These are phyloP conservation scores for Rhodotorula graminis DNA, from an alignment of 768 basidiomycete species.

Conservation along the genomic window DNA sequence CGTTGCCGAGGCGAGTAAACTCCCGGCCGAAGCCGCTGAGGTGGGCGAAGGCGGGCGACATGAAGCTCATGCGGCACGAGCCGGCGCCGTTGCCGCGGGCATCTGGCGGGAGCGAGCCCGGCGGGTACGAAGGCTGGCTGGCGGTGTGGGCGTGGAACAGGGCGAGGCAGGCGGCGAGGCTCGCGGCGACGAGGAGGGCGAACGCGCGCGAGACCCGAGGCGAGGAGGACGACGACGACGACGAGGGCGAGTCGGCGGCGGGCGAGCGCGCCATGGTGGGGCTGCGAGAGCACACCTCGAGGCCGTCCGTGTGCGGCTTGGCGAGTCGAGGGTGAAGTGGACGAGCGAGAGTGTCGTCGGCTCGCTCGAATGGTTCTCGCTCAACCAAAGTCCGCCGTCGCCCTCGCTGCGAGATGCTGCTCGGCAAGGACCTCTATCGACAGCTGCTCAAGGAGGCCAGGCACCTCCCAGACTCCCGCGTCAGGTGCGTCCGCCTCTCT, in stretches of 20 bases:
- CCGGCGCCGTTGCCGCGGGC: constrained; percentile 31
- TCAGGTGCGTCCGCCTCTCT: neutral
- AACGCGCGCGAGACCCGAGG: neutral
- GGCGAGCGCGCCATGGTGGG: neutral
- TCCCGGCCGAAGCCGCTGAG: constrained; percentile 65
- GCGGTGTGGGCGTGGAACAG: constrained; percentile 27
- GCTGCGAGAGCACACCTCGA: neutral
- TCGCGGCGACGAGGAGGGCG: neutral
- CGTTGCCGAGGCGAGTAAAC: constrained; percentile 54
- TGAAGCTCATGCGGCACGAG: constrained; percentile 84
- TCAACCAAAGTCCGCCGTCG: neutral
- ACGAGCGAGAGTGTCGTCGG: neutral
- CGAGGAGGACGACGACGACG: neutral
- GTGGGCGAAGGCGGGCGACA: constrained; percentile 82
- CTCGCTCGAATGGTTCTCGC: neutral
- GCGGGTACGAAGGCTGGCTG: constrained; percentile 36
- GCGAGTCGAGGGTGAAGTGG: neutral
- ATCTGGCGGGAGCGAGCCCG: constrained; percentile 33
- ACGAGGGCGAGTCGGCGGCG: neutral
- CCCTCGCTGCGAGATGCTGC: neutral
- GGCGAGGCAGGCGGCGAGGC: constrained; percentile 20
- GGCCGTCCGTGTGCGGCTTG: no score
- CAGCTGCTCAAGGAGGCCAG: constrained; percentile 16
- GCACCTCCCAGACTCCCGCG: constrained; percentile 2
- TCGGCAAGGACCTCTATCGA: constrained; percentile 25